Conservation (phyloP, 345 rosid species). For the Erodium maritimum region DNA sequence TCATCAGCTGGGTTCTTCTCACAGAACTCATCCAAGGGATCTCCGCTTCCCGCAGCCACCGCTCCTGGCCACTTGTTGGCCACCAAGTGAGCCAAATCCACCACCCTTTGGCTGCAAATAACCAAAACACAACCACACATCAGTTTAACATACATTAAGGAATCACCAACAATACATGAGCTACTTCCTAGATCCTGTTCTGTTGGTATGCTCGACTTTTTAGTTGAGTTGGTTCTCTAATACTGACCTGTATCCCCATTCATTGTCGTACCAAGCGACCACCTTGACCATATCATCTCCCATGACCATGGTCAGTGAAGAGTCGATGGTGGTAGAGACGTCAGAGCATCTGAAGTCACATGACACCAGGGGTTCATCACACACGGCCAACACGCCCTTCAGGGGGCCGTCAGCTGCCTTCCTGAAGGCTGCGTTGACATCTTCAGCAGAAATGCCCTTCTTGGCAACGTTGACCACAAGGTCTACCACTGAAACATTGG, state of each 20-base stretch:
- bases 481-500: constrained; percentile 91
- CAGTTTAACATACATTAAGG: neutral
- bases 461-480: constrained; percentile 77
- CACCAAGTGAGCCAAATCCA: constrained; percentile 90
- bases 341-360: constrained; percentile 86
- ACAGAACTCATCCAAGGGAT: constrained; percentile 92
- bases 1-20: constrained; percentile 70
- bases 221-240: too few relatives aligned
- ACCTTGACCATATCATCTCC: constrained; percentile 98
- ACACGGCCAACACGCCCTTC: constrained; percentile 74
- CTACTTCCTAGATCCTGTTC: neutral
- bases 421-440: constrained; percentile 87
- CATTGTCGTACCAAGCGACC: constrained; percentile 97
- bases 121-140: neutral
- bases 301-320: constrained; percentile 95
- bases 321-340: constrained; percentile 85
- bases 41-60: constrained; percentile 52
- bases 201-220: neutral
- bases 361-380: constrained; percentile 81
- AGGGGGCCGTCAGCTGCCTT: constrained; percentile 80
- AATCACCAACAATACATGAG: neutral
- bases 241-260: constrained; percentile 97
- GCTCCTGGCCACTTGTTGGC: constrained; percentile 80
- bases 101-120: constrained; percentile 81
- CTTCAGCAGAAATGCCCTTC: constrained; percentile 77